These are phyloP conservation scores for Acer yangbiense DNA, from an alignment of 345 rosid genomes.

Conservation along the genomic window DNA sequence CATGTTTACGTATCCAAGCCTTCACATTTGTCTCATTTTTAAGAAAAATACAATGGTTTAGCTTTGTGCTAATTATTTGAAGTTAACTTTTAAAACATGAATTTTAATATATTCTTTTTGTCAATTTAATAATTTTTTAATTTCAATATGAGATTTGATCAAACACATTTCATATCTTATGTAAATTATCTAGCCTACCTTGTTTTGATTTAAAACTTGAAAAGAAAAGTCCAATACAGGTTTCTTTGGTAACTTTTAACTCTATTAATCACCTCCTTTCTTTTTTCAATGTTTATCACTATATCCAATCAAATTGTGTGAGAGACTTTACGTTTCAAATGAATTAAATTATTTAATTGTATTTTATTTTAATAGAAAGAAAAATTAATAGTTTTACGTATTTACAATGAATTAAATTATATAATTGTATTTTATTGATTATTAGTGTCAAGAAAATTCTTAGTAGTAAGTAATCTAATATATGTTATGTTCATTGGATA, in stretches of 20 bases:
- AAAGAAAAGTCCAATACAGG: background rate
- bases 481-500: no score
- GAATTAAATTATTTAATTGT: background rate
- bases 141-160: background rate
- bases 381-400: no score
- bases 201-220: background rate
- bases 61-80: background rate
- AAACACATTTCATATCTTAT: background rate
- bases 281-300: background rate
- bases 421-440: no score
- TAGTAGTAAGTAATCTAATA: no score
- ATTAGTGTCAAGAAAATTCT: no score
- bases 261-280: background rate
- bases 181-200: background rate
- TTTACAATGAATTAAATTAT: no score
- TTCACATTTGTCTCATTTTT: background rate
- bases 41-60: background rate
- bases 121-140: background rate
- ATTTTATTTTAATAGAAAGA: background rate
- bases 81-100: background rate
- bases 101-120: background rate
- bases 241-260: background rate
- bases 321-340: background rate
- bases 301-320: background rate
- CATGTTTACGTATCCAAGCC: background rate